Evolutionary conservation across 805 yeast species (phyloP).

Genomic region (Kuraishia hungarica): DNA sequence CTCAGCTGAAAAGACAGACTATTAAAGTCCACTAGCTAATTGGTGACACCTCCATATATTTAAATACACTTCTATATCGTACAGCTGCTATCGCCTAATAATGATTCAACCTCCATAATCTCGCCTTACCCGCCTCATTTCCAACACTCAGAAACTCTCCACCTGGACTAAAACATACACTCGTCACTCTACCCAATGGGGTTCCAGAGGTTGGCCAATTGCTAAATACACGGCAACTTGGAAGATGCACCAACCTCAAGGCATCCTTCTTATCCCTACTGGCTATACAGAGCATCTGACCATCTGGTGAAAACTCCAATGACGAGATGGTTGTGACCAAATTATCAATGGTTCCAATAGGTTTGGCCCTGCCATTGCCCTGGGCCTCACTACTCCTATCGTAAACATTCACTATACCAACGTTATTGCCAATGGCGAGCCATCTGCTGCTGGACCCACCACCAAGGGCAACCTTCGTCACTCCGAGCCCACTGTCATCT

Average conservation of each 20-base stretch:
- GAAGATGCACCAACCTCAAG: slow-evolving; percentile 76
- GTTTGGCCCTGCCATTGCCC: too few species aligned
- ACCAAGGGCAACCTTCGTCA: slow-evolving; percentile 69
- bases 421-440: slow-evolving; percentile 82
- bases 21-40: too few species aligned
- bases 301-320: slow-evolving; percentile 73
- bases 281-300: slow-evolving; percentile 81
- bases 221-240: slow-evolving; percentile 74
- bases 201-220: slow-evolving; percentile 99
- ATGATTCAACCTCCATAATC: slow-evolving; percentile 85
- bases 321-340: slow-evolving; percentile 74
- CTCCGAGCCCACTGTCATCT: slow-evolving; percentile 80
- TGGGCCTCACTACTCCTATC: slow-evolving; percentile 38
- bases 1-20: too few species aligned
- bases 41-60: too few species aligned
- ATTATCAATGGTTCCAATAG: slow-evolving; percentile 64
- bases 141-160: slow-evolving; percentile 83
- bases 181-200: slow-evolving; percentile 90
- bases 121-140: slow-evolving; percentile 82
- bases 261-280: slow-evolving; percentile 84
- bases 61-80: background rate
- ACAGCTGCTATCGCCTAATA: slow-evolving; percentile 28
- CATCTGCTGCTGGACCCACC: slow-evolving; percentile 67
- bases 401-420: slow-evolving; percentile 86
- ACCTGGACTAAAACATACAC: slow-evolving; percentile 69